A percentile compares a stretch with the other conserved stretches of the same genome.
Conservation (phyloP, 169 alveolate genomes). For the Plasmodium blacklocki region DNA sequence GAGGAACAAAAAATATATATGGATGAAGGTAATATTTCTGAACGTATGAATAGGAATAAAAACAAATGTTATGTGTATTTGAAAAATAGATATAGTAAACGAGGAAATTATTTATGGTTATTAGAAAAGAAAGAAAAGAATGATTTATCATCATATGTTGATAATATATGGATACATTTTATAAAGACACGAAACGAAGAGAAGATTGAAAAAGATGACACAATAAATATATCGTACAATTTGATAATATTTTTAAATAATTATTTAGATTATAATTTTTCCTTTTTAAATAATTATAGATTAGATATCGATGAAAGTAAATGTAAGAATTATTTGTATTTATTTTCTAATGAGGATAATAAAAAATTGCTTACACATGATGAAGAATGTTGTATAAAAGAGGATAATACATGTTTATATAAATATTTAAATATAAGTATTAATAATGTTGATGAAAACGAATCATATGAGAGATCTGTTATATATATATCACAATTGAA, state of each 20-base stretch:
- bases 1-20: background rate
- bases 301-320: constrained; percentile 11
- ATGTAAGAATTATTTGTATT: constrained; percentile 18
- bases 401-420: constrained; percentile 14
- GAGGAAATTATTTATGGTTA: constrained; percentile 1
- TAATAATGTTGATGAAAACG: constrained; percentile 9
- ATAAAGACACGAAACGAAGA: background rate
- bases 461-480: background rate
- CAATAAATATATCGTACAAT: background rate
- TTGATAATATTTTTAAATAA: constrained; percentile 12
- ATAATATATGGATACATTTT: background rate
- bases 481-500: constrained; percentile 2
- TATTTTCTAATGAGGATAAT: background rate
- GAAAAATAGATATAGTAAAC: constrained; percentile 5
- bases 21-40: background rate
- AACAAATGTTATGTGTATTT: constrained; percentile 1
- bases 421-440: constrained; percentile 18
- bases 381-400: too few species aligned
- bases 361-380: background rate
- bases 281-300: constrained; percentile 35
- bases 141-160: background rate
- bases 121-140: constrained; percentile 6
- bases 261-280: constrained; percentile 29
- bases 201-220: background rate
- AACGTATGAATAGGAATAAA: background rate